phyloP scores from a whole-genome alignment of 2,329 filamentous ascomycete species.

The Beauveria sp. region DNA sequence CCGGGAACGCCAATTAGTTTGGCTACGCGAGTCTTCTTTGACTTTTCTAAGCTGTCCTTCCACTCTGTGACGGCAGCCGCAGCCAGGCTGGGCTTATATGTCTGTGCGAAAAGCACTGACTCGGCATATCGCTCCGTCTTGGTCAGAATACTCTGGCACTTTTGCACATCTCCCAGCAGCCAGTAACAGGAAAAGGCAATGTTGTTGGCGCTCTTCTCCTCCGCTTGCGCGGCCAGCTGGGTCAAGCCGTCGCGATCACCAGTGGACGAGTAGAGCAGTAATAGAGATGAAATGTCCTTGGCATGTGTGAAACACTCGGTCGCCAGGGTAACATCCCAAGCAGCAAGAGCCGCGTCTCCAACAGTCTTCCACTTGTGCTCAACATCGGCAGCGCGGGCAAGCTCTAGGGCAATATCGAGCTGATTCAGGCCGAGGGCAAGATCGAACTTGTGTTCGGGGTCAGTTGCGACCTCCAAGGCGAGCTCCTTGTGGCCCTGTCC shows the following conservation, averaged over 20 bases:
- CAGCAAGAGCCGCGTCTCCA: conserved; percentile 79
- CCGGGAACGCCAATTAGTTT: conserved; percentile 77
- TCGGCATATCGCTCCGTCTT: conserved; percentile 76
- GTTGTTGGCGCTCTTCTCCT: conserved; percentile 75
- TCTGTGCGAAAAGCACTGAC: conserved; percentile 86
- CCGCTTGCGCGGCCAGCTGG: conserved; percentile 65
- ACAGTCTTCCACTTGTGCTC: conserved; percentile 99
- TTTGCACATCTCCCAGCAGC: conserved; percentile 76
- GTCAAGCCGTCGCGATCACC: conserved; percentile 68
- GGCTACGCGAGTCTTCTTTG: conserved; percentile 76
- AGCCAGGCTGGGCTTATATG: conserved; percentile 80
- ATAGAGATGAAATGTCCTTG: conserved; percentile 80
- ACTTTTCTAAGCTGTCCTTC: conserved; percentile 78
- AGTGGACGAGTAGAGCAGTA: conserved; percentile 83
- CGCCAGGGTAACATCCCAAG: conserved; percentile 81
- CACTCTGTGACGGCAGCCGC: conserved; percentile 62
- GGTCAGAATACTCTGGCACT: conserved; percentile 70
- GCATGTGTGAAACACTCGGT: conserved; percentile 90
- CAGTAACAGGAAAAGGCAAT: conserved; percentile 87
- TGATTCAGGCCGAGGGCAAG: conserved; percentile 77
- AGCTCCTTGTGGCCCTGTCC: conserved; percentile 96
- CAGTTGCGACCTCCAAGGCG: conserved; percentile 87
- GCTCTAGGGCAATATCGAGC: conserved; percentile 74
- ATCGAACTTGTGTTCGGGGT: conserved; percentile 94
- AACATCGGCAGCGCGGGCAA: conserved; percentile 74